Conservation (phyloP, 805 yeast genomes). For the Ogataea henricii region DNA sequence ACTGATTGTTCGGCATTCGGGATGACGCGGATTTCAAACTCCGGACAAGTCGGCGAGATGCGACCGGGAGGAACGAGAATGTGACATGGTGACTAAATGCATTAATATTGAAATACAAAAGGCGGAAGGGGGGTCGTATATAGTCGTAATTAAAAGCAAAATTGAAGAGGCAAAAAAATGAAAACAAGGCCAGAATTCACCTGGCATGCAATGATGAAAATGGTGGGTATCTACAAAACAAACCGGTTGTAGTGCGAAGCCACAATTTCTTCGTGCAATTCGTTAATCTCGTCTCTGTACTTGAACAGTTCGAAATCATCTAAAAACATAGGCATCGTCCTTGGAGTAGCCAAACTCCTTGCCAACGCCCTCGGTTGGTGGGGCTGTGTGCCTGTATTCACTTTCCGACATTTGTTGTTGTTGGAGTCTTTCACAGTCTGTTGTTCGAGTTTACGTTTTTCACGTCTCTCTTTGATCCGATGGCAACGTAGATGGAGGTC, state of each 20-base stretch:
- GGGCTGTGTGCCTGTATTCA: neutral
- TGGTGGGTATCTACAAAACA: neutral
- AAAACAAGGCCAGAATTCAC: neutral
- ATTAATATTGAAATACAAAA: neutral
- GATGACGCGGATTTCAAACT: too few species aligned
- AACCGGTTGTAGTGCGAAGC: slow-evolving; percentile 16
- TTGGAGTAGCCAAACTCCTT: neutral
- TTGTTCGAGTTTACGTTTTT: slow-evolving; percentile 9
- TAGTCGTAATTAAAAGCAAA: neutral
- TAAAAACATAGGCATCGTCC: slow-evolving; percentile 7
- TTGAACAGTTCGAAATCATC: slow-evolving; percentile 28
- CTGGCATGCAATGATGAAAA: slow-evolving; percentile 4
- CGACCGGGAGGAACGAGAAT: neutral
- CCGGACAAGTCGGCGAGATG: neutral
- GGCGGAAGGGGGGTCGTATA: neutral
- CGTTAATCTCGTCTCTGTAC: slow-evolving; percentile 22
- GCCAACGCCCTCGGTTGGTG: neutral
- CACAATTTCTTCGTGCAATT: slow-evolving; percentile 22
- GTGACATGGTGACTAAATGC: neutral
- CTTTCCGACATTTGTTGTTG: neutral
- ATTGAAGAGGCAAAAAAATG: neutral
- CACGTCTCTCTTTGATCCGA: slow-evolving; percentile 10
- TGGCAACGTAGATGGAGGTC: slow-evolving; percentile 13
- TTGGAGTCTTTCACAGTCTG: slow-evolving; percentile 5
- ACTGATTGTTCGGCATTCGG: too few species aligned